A percentile compares a stretch with the other conserved stretches of the same genome.
These are phyloP conservation scores for Pythium oligandrum DNA, from an alignment of 352 stramenopile genomes.

Conservation along the genomic window DNA sequence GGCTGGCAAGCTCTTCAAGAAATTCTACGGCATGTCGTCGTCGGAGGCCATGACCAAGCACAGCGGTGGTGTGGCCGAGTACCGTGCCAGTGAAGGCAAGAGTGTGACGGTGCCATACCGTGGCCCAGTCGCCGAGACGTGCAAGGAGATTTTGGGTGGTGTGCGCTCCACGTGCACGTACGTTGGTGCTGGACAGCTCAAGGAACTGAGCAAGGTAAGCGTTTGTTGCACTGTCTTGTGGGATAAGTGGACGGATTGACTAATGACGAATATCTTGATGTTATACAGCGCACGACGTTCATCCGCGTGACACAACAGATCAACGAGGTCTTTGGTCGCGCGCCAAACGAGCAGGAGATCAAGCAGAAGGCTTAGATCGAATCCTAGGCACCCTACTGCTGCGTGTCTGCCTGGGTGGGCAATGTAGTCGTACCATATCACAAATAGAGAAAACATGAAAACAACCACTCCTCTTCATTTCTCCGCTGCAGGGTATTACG, in stretches of 20 bases:
- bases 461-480: no score
- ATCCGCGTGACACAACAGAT: conserved; percentile 91
- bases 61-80: conserved; percentile 86
- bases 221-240: not conserved
- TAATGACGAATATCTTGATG: not conserved
- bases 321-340: conserved; percentile 88
- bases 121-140: conserved; percentile 69
- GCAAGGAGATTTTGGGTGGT: conserved; percentile 90
- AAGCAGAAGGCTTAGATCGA: conserved; percentile 20
- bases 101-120: conserved; percentile 87
- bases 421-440: no score
- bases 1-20: conserved; percentile 73
- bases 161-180: conserved; percentile 92
- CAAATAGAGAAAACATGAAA: no score
- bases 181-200: conserved; percentile 84
- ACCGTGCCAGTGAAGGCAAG: conserved; percentile 90
- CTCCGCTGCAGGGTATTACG: no score
- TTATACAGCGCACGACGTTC: conserved; percentile 85
- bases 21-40: conserved; percentile 93
- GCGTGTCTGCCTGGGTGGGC: no score
- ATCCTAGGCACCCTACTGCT: no score
- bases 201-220: conserved; percentile 89
- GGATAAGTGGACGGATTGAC: not conserved
- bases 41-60: conserved; percentile 92
- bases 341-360: conserved; percentile 70